Evolutionary conservation across 78 protist species (phyloP).

Genomic region (Chrysochromulina tobinii): DNA sequence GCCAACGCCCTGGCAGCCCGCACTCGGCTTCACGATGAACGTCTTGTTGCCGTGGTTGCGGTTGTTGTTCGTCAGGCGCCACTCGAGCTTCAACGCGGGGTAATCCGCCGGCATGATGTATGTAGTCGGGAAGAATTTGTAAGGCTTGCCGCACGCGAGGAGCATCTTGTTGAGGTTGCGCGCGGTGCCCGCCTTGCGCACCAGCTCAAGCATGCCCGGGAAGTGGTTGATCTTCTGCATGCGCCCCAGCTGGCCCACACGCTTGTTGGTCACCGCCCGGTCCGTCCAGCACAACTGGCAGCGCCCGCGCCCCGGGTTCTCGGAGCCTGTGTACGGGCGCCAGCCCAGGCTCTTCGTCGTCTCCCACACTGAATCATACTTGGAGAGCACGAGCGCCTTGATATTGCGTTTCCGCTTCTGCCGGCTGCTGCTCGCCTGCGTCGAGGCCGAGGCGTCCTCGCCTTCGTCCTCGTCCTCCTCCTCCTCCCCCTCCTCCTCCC

Average conservation of each 20-base stretch:
- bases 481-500: too few species aligned
- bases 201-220: neutral
- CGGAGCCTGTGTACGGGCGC: neutral
- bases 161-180: conserved; percentile 24
- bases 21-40: conserved; percentile 29
- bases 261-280: neutral
- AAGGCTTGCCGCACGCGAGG: neutral
- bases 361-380: neutral
- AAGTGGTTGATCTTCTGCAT: conserved; percentile 17
- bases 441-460: too few species aligned
- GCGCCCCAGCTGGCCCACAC: neutral
- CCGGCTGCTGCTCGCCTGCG: too few species aligned
- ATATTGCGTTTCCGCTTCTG: neutral
- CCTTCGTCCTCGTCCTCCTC: too few species aligned
- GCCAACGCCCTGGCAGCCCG: conserved; percentile 34
- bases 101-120: neutral
- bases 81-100: neutral
- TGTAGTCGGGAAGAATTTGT: neutral
- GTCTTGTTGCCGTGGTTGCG: neutral
- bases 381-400: neutral
- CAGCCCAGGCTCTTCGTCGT: neutral
- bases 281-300: neutral
- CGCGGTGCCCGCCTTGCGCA: neutral
- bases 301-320: too few species aligned
- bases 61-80: neutral